A percentile compares a stretch with the other conserved stretches of the same genome.
Evolutionary conservation across 768 basidiomycete genomes (phyloP).

Genomic region (Candolleomyces efflorescens): DNA sequence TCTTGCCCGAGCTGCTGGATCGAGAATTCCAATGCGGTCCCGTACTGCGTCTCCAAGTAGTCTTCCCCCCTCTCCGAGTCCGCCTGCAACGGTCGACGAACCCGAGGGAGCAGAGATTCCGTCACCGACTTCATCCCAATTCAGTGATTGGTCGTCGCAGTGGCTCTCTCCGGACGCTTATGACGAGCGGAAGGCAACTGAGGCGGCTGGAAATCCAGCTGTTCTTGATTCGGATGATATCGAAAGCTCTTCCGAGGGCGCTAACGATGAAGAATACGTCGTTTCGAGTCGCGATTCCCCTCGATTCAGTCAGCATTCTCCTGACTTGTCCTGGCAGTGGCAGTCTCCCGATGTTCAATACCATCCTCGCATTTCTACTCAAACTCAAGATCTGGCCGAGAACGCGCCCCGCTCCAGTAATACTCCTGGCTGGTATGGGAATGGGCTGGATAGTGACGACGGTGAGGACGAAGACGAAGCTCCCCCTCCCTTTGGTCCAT

Average conservation of each 20-base stretch:
- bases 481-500: not conserved
- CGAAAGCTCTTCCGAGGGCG: not conserved
- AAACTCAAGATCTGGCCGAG: not conserved
- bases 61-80: not conserved
- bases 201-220: not conserved
- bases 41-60: not conserved
- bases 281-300: no score
- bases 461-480: not conserved
- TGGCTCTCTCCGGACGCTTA: not conserved
- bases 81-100: not conserved
- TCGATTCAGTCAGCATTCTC: no score
- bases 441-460: not conserved
- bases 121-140: not conserved
- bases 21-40: not conserved
- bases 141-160: not conserved
- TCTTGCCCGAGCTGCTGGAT: not conserved
- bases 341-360: not conserved
- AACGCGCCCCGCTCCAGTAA: not conserved
- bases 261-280: not conserved
- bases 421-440: not conserved
- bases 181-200: not conserved
- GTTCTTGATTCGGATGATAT: not conserved
- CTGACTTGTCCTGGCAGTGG: no score
- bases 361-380: not conserved
- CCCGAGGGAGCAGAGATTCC: no score